A percentile compares a stretch with the other conserved stretches of the same genome.
Evolutionary conservation across 768 basidiomycete genomes (phyloP).

Genomic region (Psilocybe cubensis): DNA sequence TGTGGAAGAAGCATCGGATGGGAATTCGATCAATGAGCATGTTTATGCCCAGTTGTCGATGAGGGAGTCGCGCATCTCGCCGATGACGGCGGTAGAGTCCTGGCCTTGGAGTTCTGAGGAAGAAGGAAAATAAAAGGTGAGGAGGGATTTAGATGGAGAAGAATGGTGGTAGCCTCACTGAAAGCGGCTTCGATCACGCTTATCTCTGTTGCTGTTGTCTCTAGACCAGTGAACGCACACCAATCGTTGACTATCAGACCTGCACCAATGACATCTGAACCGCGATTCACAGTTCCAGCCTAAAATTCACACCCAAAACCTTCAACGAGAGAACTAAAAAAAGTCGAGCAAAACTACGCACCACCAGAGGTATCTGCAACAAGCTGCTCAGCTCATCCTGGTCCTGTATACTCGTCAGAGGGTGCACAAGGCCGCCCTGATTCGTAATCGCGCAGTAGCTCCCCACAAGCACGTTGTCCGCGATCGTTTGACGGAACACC

Average conservation of each 20-base stretch:
- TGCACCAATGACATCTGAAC: constrained; percentile 97
- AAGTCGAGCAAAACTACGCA: constrained; percentile 42
- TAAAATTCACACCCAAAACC: constrained; percentile 31
- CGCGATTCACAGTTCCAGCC: constrained; percentile 98
- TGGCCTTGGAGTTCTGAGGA: constrained; percentile 84
- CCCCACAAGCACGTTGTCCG: constrained; percentile 95
- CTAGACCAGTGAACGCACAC: constrained; percentile 98
- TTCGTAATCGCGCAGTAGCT: constrained; percentile 95
- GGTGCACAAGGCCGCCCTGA: constrained; percentile 97
- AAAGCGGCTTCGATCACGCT: constrained; percentile 98
- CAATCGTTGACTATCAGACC: constrained; percentile 99
- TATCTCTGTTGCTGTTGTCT: constrained; percentile 99
- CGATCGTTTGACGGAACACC: constrained; percentile 97
- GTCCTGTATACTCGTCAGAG: constrained; percentile 95
- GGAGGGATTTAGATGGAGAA: background rate
- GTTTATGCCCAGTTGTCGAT: constrained; percentile 90
- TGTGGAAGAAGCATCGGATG: background rate
- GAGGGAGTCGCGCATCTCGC: constrained; percentile 89
- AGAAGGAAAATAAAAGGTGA: background rate
- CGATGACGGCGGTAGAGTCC: constrained; percentile 79
- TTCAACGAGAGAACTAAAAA: constrained; percentile 1
- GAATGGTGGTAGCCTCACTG: constrained; percentile 77
- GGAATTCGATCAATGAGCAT: no score
- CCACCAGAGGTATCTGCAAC: constrained; percentile 93
- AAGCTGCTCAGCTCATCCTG: constrained; percentile 96